These are phyloP conservation scores for Pseudonitzschia pungens DNA, from an alignment of 108 stramenopile species.

Conservation along the genomic window DNA sequence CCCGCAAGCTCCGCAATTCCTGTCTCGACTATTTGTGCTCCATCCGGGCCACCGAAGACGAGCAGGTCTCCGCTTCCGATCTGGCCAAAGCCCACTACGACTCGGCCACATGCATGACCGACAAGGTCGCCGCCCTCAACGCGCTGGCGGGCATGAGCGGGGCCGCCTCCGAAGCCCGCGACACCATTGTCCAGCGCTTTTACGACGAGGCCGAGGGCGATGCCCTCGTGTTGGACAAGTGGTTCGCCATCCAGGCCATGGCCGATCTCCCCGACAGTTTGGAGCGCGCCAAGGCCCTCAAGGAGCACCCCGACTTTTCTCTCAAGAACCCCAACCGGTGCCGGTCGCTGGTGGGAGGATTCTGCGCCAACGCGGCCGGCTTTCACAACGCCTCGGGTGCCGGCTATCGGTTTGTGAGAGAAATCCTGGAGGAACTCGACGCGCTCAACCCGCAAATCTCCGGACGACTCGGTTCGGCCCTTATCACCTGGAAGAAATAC, in stretches of 20 bases:
- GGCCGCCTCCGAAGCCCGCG: constrained; percentile 37
- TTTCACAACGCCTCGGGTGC: constrained; percentile 87
- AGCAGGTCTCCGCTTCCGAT: constrained; percentile 53
- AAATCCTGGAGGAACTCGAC: constrained; percentile 80
- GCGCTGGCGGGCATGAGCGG: constrained; percentile 76
- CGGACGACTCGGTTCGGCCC: constrained; percentile 65
- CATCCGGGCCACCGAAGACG: constrained; percentile 61
- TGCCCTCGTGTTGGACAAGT: constrained; percentile 82
- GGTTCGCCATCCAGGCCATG: constrained; percentile 87
- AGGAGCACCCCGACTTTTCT: constrained; percentile 86
- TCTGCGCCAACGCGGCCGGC: constrained; percentile 72
- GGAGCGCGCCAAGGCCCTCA: constrained; percentile 57
- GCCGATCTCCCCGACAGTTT: constrained; percentile 71
- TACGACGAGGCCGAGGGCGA: constrained; percentile 81
- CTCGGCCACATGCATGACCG: constrained; percentile 87
- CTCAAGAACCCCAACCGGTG: constrained; percentile 92
- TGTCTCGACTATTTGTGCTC: constrained; percentile 73
- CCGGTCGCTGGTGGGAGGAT: constrained; percentile 80
- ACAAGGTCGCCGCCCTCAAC: constrained; percentile 84
- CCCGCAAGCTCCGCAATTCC: constrained; percentile 78
- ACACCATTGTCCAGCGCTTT: constrained; percentile 65
- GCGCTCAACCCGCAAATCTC: constrained; percentile 91
- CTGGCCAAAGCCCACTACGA: constrained; percentile 70
- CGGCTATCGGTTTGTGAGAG: constrained; percentile 89
- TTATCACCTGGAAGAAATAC: constrained; percentile 86